Evolutionary conservation across 371 early-diverging fungal species (phyloP).

Genomic region (Syncephalis fuscata): DNA sequence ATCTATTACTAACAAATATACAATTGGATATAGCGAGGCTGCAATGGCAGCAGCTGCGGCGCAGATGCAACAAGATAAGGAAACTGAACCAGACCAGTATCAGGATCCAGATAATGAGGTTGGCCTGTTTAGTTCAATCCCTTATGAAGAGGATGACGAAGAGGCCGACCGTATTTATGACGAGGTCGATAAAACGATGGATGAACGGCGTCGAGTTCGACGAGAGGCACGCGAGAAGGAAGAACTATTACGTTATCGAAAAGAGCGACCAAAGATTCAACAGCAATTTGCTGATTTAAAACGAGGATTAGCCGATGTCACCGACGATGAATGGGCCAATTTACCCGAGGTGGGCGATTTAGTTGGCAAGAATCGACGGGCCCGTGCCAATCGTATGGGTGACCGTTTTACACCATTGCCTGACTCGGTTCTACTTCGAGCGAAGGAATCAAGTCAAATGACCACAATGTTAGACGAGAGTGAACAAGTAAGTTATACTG

Average conservation of each 20-base stretch:
- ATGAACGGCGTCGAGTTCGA: slow-evolving; percentile 64
- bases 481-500: slow-evolving; percentile 16
- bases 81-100: slow-evolving; percentile 52
- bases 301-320: slow-evolving; percentile 54
- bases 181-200: slow-evolving; percentile 80
- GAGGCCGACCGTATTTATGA: slow-evolving; percentile 92
- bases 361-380: slow-evolving; percentile 58
- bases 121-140: slow-evolving; percentile 70
- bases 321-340: slow-evolving; percentile 77
- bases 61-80: slow-evolving; percentile 28
- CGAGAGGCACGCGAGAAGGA: slow-evolving; percentile 43
- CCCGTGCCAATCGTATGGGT: slow-evolving; percentile 14
- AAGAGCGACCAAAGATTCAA: slow-evolving; percentile 53
- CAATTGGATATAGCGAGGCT: no score
- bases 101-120: slow-evolving; percentile 92
- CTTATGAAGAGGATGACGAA: slow-evolving; percentile 92
- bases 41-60: neutral
- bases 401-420: slow-evolving; percentile 71
- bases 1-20: no score
- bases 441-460: slow-evolving; percentile 30
- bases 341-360: slow-evolving; percentile 89
- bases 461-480: slow-evolving; percentile 35
- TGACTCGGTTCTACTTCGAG: slow-evolving; percentile 62
- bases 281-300: slow-evolving; percentile 87
- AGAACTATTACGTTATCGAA: slow-evolving; percentile 28